Evolutionary conservation across 805 yeast genomes (phyloP), one percentile per base, ranked within the genome.

Genomic region (Teunomyces cretensis): DNA sequence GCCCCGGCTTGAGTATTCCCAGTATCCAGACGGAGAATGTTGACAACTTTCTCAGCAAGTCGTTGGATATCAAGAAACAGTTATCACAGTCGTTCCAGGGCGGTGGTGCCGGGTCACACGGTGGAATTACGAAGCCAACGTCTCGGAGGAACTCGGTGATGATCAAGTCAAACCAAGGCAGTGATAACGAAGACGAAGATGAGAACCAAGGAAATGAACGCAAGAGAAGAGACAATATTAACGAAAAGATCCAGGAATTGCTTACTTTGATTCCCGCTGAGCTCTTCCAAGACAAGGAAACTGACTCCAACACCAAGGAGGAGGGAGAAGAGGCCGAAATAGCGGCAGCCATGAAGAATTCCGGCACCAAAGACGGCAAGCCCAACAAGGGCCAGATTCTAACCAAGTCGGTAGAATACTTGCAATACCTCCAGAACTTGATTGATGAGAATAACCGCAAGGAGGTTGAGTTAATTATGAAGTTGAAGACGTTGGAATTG

Each of bases 301-400:
- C 24, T 6, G 38, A 40, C 2, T 44, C 50, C 14, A 47, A 52
- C n/a, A 43, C 40, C 38, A 41, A 35, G 27, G 42, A 39, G 31
- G 45, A 36, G 9, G 51, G 43, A 6, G 49, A 44, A 22, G 66
- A 62, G 6, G 61, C 57, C 9, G 61, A 52, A 15, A 56, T 60
- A n/a, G 65, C 65, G n/a, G 57, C 63, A 2, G 64, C 66, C 1
- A 52, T 60, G 39, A 63, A 58, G 43, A 64, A 60, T 39, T 56
- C 68, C 4, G 92, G 92, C 0, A 86, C 92, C 0, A 85, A 83
- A 51, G 92, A 86, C 55, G 94, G 92, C 2, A 86, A 84, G 53
- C 95, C 95, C 0, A 86, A 86, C 57, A 87, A 87, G 64, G 95
- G 95, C 1, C 92, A 86, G 59, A 85, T 87, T 2, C 67, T 87